Evolutionary conservation across 108 stramenopile genomes (phyloP).

Genomic region (Aurantiochytrium sp.): DNA sequence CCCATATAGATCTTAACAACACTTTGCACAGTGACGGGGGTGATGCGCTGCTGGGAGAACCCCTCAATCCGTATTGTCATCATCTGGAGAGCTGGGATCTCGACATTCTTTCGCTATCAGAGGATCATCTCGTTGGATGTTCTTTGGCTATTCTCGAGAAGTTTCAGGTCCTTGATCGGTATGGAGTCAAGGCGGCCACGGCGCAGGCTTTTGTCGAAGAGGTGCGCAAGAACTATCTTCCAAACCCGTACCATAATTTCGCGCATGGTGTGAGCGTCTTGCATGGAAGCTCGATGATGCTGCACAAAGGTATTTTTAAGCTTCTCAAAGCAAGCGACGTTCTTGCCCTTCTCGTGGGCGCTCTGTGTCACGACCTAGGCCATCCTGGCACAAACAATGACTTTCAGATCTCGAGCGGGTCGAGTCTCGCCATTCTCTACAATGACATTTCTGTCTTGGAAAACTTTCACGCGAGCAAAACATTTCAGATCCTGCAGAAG

Average conservation of each 20-base stretch:
- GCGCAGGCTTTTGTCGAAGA: not conserved
- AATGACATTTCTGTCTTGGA: constrained; percentile 48
- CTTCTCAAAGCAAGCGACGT: constrained; percentile 27
- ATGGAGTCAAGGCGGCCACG: not conserved
- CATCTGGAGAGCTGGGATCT: not conserved
- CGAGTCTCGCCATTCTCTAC: constrained; percentile 36
- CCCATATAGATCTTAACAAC: not conserved
- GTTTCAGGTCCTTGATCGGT: not conserved
- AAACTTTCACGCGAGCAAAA: constrained; percentile 46
- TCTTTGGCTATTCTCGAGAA: not conserved
- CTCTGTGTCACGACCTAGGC: constrained; percentile 49
- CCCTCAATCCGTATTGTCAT: not conserved
- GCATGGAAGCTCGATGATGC: not conserved
- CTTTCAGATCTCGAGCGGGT: constrained; percentile 39
- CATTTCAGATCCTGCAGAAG: constrained; percentile 32
- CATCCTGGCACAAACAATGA: constrained; percentile 48
- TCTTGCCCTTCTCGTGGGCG: constrained; percentile 35
- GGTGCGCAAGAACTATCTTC: not conserved
- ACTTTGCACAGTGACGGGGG: not conserved
- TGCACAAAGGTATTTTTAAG: not conserved
- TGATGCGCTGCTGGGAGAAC: not conserved
- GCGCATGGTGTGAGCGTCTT: not conserved
- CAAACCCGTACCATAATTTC: not conserved
- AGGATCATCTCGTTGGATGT: not conserved
- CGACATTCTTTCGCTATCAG: not conserved